Percentiles rank a stretch among this genome's conserved stretches.
Evolutionary conservation across 306 rosid genomes (phyloP).

Genomic region (Abrus precatorius): DNA sequence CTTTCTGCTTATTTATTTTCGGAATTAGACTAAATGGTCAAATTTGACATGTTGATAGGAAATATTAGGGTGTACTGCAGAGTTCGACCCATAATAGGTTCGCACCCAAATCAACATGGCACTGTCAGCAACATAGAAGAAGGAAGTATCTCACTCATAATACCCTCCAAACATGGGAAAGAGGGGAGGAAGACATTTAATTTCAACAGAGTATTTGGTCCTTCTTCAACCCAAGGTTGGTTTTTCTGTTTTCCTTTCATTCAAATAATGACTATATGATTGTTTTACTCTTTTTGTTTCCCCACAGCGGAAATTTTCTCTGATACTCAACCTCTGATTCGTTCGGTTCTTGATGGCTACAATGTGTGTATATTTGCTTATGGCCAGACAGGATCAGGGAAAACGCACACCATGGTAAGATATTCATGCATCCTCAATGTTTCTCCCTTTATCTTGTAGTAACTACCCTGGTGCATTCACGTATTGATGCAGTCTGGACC

Average conservation of each 20-base stretch:
- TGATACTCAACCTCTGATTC: constrained; percentile 88
- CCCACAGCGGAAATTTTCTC: constrained; percentile 82
- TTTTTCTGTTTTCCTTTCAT: constrained; percentile 11
- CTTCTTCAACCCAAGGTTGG: constrained; percentile 88
- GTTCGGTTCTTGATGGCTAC: constrained; percentile 95
- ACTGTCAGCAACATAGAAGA: constrained; percentile 66
- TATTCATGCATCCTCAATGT: neutral
- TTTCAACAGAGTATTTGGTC: constrained; percentile 87
- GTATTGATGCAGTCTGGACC: constrained; percentile 80
- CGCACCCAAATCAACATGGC: constrained; percentile 58
- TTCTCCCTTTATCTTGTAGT: constrained; percentile 19
- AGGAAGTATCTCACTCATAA: constrained; percentile 67
- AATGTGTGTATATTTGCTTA: constrained; percentile 97
- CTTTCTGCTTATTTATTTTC: neutral
- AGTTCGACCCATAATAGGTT: constrained; percentile 78
- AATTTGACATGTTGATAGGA: constrained; percentile 57
- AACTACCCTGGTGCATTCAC: constrained; percentile 38
- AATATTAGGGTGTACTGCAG: constrained; percentile 94
- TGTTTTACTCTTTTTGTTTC: neutral
- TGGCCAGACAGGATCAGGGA: constrained; percentile 99
- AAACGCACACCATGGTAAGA: constrained; percentile 94
- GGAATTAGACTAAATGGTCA: constrained; percentile 41
- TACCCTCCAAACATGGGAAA: constrained; percentile 80
- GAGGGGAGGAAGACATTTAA: constrained; percentile 82
- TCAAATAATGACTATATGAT: neutral